A percentile compares a stretch with the other conserved stretches of the same genome.
Conservation (phyloP, 2,329 filamentous ascomycete species). For the Tolypocladium guangdongense region DNA sequence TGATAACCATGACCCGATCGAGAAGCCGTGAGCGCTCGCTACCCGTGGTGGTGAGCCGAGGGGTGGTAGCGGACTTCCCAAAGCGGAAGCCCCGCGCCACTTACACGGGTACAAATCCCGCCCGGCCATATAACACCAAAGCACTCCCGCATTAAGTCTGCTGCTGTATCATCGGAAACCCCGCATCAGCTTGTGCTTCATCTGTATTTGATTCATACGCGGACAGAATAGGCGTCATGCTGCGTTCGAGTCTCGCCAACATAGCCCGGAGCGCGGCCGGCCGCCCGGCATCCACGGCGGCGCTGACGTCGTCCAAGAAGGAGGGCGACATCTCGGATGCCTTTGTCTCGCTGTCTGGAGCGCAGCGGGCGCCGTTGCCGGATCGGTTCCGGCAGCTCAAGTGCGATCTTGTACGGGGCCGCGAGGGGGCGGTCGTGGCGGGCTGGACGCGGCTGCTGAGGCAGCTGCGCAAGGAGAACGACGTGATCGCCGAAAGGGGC, state of each 20-base stretch:
- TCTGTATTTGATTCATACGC: neutral
- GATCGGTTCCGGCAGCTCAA: constrained; percentile 47
- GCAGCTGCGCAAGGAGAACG: constrained; percentile 34
- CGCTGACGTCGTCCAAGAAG: constrained; percentile 26
- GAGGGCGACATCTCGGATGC: constrained; percentile 53
- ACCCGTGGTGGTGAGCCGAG: neutral
- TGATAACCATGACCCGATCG: neutral
- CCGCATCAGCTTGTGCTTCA: neutral
- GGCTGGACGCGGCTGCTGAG: constrained; percentile 39
- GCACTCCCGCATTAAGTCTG: neutral
- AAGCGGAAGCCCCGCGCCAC: constrained; percentile 15
- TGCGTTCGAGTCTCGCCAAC: constrained; percentile 5
- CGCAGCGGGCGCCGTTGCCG: constrained; percentile 34
- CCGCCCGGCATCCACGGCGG: constrained; percentile 1
- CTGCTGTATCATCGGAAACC: neutral
- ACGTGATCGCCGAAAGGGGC: constrained; percentile 31
- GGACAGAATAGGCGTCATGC: constrained; percentile 1
- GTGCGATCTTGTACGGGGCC: constrained; percentile 35
- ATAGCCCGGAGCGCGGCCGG: constrained; percentile 2
- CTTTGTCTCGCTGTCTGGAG: constrained; percentile 47
- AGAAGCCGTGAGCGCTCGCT: neutral
- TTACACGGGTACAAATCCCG: no score
- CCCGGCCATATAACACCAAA: neutral
- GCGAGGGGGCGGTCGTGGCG: constrained; percentile 32
- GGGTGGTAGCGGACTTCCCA: constrained; percentile 15